Percentiles rank a stretch among this genome's conserved stretches.
Evolutionary conservation across 352 stramenopile genomes (phyloP).

Genomic region (Phytopythium aichiense): DNA sequence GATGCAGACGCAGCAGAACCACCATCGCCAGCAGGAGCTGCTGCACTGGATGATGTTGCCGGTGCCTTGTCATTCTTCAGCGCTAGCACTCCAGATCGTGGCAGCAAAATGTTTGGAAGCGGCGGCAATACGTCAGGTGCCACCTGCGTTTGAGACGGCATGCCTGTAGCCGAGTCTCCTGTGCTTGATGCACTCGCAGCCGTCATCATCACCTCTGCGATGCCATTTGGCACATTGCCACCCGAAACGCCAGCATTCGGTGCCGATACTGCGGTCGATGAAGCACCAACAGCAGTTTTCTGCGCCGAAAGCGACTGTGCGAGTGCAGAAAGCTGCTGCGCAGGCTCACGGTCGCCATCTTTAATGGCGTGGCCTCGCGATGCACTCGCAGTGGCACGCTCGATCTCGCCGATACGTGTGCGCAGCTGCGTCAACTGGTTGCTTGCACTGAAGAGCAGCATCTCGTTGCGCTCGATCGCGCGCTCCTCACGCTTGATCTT

Average conservation of each 20-base stretch:
- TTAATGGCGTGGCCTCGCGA: constrained; percentile 4
- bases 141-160: constrained; percentile 17
- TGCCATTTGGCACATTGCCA: background rate
- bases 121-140: constrained; percentile 22
- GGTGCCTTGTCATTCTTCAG: background rate
- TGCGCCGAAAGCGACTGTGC: background rate
- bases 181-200: background rate
- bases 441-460: constrained; percentile 69
- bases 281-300: background rate
- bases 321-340: background rate
- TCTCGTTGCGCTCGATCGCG: constrained; percentile 74
- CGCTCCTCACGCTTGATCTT: constrained; percentile 87
- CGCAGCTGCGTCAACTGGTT: constrained; percentile 81
- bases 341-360: background rate
- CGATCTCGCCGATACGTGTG: constrained; percentile 67
- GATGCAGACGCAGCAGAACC: background rate
- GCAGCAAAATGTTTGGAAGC: constrained; percentile 64
- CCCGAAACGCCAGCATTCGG: background rate
- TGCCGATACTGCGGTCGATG: background rate
- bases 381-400: constrained; percentile 56
- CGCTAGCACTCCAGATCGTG: constrained; percentile 10
- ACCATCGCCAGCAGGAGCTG: background rate
- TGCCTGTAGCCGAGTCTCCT: constrained; percentile 3
- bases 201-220: background rate
- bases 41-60: background rate